phyloP scores from a whole-genome alignment of 768 basidiomycete species.

The Serendipita indica region DNA sequence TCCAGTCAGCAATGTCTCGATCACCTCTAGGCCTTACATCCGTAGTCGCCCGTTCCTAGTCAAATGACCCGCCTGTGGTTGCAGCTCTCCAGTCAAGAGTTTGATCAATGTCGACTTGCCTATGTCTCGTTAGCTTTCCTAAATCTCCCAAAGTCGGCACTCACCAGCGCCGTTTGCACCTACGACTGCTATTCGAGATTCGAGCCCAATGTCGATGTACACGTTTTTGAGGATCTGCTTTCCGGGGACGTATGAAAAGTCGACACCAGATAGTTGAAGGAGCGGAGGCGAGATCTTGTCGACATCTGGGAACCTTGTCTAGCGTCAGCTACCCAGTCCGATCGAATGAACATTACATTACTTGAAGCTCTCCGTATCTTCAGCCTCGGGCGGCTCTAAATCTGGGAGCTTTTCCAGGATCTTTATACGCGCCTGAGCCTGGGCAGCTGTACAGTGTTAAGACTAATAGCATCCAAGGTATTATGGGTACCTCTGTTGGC shows the following conservation, averaged over 20 bases:
- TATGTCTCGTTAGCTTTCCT: constrained; percentile 27
- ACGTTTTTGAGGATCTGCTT: constrained; percentile 62
- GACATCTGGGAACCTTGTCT: constrained; percentile 73
- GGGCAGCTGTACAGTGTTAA: constrained; percentile 42
- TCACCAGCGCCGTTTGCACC: constrained; percentile 27
- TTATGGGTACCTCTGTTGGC: constrained; percentile 58
- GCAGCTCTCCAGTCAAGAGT: constrained; percentile 70
- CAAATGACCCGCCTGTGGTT: constrained; percentile 61
- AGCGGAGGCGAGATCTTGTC: constrained; percentile 96
- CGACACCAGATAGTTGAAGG: constrained; percentile 79
- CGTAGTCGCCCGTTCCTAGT: constrained; percentile 84
- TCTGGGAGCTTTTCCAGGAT: constrained; percentile 82
- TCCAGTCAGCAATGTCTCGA: constrained; percentile 7
- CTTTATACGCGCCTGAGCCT: constrained; percentile 66
- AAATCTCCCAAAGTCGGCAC: not conserved
- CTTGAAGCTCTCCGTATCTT: constrained; percentile 90
- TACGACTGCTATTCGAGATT: constrained; percentile 88
- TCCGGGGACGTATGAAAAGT: constrained; percentile 72
- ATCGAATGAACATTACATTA: constrained; percentile 20
- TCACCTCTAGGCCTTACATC: constrained; percentile 37
- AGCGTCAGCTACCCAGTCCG: too few relatives aligned
- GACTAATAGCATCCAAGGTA: constrained; percentile 8
- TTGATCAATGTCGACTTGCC: constrained; percentile 99
- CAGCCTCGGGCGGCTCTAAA: constrained; percentile 79
- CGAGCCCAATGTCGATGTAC: constrained; percentile 87